Evolutionary conservation across 352 stramenopile genomes (phyloP).

Genomic region (Phytophthora vignae): DNA sequence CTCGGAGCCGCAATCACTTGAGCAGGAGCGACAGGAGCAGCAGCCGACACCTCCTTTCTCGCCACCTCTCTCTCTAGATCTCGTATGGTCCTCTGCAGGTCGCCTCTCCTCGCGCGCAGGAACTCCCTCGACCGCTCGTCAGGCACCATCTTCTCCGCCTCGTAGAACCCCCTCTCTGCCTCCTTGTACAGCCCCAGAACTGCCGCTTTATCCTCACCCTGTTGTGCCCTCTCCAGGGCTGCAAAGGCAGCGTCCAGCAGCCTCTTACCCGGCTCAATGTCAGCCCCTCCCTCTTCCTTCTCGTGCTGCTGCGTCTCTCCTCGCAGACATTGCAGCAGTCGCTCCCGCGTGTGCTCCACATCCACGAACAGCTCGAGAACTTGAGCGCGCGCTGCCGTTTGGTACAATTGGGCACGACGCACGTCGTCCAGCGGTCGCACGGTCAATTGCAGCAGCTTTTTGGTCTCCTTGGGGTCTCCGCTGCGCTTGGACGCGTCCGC

Average conservation of each 20-base stretch:
- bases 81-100: conserved; percentile 47
- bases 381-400: conserved; percentile 48
- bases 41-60: not conserved
- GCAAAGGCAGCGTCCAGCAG: conserved; percentile 54
- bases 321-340: conserved; percentile 25
- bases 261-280: conserved; percentile 11
- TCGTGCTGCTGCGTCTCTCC: not conserved
- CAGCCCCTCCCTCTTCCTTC: not conserved
- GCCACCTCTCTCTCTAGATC: conserved; percentile 14
- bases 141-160: conserved; percentile 39
- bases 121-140: conserved; percentile 53
- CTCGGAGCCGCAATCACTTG: not conserved
- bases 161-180: conserved; percentile 44
- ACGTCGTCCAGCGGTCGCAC: conserved; percentile 56
- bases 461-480: conserved; percentile 33
- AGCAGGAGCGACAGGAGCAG: not conserved
- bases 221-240: conserved; percentile 45
- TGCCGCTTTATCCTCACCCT: not conserved
- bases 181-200: conserved; percentile 45
- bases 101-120: conserved; percentile 33
- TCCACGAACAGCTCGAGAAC: conserved; percentile 55
- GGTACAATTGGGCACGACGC: conserved; percentile 45
- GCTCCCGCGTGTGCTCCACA: conserved; percentile 31
- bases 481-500: conserved; percentile 25
- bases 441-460: conserved; percentile 45